phyloP scores from a whole-genome alignment of 306 rosid species.

The Begonia peltatifolia region DNA sequence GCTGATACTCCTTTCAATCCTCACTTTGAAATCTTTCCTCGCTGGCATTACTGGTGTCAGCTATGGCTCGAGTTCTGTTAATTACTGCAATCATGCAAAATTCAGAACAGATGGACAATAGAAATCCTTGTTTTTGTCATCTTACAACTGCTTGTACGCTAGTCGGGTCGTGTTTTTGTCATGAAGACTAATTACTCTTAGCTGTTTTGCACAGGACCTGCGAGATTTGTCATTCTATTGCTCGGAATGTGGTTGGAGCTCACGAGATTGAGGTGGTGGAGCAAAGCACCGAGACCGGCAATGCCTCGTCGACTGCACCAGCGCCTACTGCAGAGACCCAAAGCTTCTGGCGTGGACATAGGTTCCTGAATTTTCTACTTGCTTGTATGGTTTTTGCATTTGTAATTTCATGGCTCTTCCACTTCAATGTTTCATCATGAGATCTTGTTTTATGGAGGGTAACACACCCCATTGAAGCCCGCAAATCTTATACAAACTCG shows the following conservation, averaged over 20 bases:
- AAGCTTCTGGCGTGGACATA: conserved; percentile 89
- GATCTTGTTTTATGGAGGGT: background rate
- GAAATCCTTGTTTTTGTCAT: too few species aligned
- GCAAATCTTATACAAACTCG: too few species aligned
- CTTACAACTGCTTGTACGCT: too few species aligned
- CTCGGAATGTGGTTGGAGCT: conserved; percentile 49
- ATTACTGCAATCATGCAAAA: too few species aligned
- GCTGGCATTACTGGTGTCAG: too few species aligned
- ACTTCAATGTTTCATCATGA: conserved; percentile 54
- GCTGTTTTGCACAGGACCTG: conserved; percentile 42
- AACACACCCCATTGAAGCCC: too few species aligned
- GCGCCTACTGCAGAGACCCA: conserved; percentile 39
- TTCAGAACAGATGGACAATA: too few species aligned
- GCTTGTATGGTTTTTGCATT: conserved; percentile 94
- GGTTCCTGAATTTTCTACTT: conserved; percentile 80
- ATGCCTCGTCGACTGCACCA: conserved; percentile 26
- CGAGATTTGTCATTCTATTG: conserved; percentile 78
- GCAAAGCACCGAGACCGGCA: conserved; percentile 31
- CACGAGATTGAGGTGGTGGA: conserved; percentile 49
- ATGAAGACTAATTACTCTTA: too few species aligned
- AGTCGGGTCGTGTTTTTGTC: too few species aligned
- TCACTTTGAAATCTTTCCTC: too few species aligned
- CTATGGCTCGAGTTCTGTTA: conserved; percentile 6
- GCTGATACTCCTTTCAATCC: too few species aligned
- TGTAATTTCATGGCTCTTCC: conserved; percentile 94